Evolutionary conservation across 1,139 yeast genomes (phyloP).

Genomic region (Scheffersomyces illinoinensis): DNA sequence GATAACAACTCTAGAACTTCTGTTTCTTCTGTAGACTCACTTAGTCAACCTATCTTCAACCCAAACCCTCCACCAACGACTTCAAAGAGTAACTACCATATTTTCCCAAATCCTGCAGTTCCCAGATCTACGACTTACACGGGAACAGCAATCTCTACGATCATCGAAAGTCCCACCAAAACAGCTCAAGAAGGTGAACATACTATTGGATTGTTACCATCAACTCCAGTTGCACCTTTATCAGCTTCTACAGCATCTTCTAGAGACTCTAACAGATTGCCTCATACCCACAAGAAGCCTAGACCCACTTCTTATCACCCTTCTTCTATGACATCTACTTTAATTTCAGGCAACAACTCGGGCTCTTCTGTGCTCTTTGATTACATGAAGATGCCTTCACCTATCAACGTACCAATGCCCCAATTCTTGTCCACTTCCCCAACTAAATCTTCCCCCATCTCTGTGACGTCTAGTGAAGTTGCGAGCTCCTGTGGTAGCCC

Average conservation of each 20-base stretch:
- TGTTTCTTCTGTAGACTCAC: slow-evolving; percentile 18
- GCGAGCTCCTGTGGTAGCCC: slow-evolving; percentile 11
- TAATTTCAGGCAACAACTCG: slow-evolving; percentile 20
- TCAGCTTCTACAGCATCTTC: slow-evolving; percentile 13
- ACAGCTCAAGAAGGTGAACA: slow-evolving; percentile 11
- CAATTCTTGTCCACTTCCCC: slow-evolving; percentile 43
- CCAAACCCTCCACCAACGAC: slow-evolving; percentile 8
- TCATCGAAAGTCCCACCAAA: slow-evolving; percentile 46
- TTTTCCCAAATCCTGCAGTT: slow-evolving; percentile 17
- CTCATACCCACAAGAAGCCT: slow-evolving; percentile 55
- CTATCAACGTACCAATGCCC: slow-evolving; percentile 31
- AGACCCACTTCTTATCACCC: slow-evolving; percentile 86
- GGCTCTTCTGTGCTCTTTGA: slow-evolving; percentile 29
- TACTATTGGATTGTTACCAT: slow-evolving; percentile 6
- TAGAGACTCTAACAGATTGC: slow-evolving; percentile 32
- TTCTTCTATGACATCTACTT: slow-evolving; percentile 42
- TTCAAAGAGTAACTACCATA: slow-evolving; percentile 8
- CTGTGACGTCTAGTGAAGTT: slow-evolving; percentile 14
- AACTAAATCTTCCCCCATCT: slow-evolving; percentile 24
- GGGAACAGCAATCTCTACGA: slow-evolving; percentile 43
- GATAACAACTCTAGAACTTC: slow-evolving; percentile 31
- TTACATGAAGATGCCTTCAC: slow-evolving; percentile 34
- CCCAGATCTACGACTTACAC: slow-evolving; percentile 47
- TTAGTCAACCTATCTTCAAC: slow-evolving; percentile 4
- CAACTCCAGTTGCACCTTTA: slow-evolving; percentile 9